phyloP scores from a whole-genome alignment of 768 basidiomycete species.

The Leccinum sublutescens region DNA sequence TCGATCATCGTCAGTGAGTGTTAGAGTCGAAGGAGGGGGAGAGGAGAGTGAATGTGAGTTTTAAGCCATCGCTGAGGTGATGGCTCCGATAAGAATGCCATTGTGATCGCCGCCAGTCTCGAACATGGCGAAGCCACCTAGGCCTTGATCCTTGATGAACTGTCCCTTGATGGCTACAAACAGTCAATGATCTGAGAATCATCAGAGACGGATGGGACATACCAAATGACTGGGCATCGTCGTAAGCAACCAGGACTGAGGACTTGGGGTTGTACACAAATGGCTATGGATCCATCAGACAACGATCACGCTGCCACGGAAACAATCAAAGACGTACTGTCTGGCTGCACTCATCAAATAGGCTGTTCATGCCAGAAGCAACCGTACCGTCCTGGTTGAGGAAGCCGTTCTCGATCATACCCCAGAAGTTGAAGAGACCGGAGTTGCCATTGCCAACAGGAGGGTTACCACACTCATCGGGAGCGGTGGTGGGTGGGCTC shows the following conservation, averaged over 20 bases:
- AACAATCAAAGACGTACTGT: conserved; percentile 48
- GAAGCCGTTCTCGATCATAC: conserved; percentile 55
- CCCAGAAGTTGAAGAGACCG: conserved; percentile 65
- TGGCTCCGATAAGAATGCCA: conserved; percentile 35
- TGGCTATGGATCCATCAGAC: conserved; percentile 43
- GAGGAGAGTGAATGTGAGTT: conserved; percentile 4
- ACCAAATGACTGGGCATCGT: conserved; percentile 58
- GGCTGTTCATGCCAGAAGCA: conserved; percentile 48
- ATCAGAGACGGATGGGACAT: conserved; percentile 19
- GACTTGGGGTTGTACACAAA: conserved; percentile 59
- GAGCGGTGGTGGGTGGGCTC: conserved; percentile 44
- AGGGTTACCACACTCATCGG: conserved; percentile 59
- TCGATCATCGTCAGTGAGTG: conserved; percentile 20
- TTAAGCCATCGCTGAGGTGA: conserved; percentile 28
- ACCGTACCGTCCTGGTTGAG: conserved; percentile 48
- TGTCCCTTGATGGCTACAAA: conserved; percentile 41
- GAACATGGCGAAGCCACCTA: conserved; percentile 46
- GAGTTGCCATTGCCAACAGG: conserved; percentile 42
- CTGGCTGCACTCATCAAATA: conserved; percentile 67
- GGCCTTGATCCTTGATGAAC: conserved; percentile 35
- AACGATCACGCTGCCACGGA: background rate
- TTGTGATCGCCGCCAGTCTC: conserved; percentile 44
- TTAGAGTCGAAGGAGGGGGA: conserved; percentile 11
- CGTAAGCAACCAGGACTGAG: conserved; percentile 63
- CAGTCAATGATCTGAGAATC: background rate